Percentiles rank a stretch among this genome's conserved stretches.
These are phyloP conservation scores for Sugiyamaella novakii DNA, from an alignment of 1,139 yeast species.

Conservation along the genomic window DNA sequence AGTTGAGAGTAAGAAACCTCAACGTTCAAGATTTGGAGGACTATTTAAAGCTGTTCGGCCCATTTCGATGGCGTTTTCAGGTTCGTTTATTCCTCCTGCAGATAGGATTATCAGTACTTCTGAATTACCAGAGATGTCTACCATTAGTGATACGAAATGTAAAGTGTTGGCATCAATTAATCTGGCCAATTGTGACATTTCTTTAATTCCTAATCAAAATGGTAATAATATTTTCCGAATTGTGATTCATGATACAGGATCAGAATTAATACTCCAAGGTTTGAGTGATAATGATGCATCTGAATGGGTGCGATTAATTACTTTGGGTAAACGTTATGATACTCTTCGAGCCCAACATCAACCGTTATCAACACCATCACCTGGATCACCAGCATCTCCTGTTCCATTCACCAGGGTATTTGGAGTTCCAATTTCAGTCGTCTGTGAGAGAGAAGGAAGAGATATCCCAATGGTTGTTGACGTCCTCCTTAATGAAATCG, in stretches of 20 bases:
- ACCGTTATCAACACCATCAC: slow-evolving; percentile 35
- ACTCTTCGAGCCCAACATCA: slow-evolving; percentile 20
- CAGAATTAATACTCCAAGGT: slow-evolving; percentile 73
- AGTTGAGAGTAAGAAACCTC: slow-evolving; percentile 16
- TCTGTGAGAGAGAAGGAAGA: slow-evolving; percentile 71
- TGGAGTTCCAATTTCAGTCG: slow-evolving; percentile 82
- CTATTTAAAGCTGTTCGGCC: slow-evolving; percentile 47
- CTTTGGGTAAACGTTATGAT: slow-evolving; percentile 48
- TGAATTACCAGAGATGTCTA: slow-evolving; percentile 61
- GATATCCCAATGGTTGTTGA: slow-evolving; percentile 67
- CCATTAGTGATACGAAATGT: slow-evolving; percentile 48
- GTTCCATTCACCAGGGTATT: slow-evolving; percentile 55
- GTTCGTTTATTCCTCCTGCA: slow-evolving; percentile 42
- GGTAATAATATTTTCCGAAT: slow-evolving; percentile 57
- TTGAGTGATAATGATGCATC: slow-evolving; percentile 62
- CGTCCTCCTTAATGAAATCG: slow-evolving; percentile 70
- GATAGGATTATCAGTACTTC: slow-evolving; percentile 56
- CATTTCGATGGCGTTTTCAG: slow-evolving; percentile 45
- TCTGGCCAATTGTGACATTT: slow-evolving; percentile 47
- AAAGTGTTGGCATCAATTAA: slow-evolving; percentile 63
- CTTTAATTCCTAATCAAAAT: slow-evolving; percentile 30
- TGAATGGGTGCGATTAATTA: slow-evolving; percentile 66
- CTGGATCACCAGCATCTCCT: slow-evolving; percentile 21
- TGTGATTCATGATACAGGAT: slow-evolving; percentile 52
- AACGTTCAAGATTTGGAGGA: slow-evolving; percentile 40